Evolutionary conservation across 2,329 filamentous ascomycete genomes (phyloP).

Genomic region (Colletotrichum cuscutae): DNA sequence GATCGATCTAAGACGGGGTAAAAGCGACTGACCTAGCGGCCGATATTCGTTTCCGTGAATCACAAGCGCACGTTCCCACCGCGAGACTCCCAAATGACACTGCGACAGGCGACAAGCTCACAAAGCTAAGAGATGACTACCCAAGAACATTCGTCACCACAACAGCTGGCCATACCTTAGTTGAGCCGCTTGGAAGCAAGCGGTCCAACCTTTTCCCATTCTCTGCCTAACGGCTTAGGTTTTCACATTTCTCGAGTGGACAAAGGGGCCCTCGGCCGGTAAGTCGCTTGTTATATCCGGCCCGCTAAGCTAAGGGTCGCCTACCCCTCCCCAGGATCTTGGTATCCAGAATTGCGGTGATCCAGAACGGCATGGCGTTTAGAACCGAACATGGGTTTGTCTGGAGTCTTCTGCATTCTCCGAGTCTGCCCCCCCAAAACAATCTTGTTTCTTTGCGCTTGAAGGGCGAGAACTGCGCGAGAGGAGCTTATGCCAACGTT

Average conservation of each 20-base stretch:
- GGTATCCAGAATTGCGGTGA: constrained; percentile 4
- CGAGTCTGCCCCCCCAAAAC: neutral
- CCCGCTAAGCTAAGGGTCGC: neutral
- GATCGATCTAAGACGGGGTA: no score
- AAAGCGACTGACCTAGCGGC: neutral
- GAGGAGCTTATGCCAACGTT: neutral
- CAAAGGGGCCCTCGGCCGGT: neutral
- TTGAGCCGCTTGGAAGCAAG: neutral
- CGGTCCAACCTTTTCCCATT: neutral
- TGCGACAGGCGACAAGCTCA: neutral
- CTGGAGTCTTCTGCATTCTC: neutral
- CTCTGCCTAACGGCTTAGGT: neutral
- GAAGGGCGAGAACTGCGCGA: constrained; percentile 7
- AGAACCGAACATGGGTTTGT: constrained; percentile 20
- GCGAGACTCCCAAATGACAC: neutral
- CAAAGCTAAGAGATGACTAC: neutral
- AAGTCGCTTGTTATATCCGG: neutral
- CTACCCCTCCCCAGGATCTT: constrained; percentile 3
- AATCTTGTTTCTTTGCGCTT: neutral
- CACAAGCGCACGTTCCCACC: neutral
- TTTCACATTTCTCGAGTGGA: no score
- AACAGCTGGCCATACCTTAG: neutral
- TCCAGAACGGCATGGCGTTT: constrained; percentile 4
- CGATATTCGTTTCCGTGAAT: constrained; percentile 6
- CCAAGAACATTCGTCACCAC: neutral